Conservation (phyloP, 2,329 filamentous ascomycete species). For the Stachybotrys chlorohalonatus region DNA sequence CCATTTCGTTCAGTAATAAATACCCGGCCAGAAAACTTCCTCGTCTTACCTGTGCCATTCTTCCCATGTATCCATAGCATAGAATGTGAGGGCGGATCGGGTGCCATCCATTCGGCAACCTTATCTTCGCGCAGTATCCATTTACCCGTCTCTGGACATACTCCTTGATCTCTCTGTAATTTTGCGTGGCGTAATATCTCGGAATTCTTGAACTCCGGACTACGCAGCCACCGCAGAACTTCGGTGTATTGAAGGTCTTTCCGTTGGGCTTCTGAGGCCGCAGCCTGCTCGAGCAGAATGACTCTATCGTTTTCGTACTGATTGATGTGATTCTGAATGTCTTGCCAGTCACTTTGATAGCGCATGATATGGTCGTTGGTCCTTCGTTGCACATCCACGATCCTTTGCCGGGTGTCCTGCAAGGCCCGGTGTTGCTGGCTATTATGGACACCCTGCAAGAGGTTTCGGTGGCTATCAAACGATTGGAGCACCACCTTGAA, state of each 20-base stretch:
- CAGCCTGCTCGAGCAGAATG: not conserved
- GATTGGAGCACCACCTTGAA: not conserved
- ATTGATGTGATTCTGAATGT: not conserved
- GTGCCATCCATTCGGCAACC: constrained; percentile 2
- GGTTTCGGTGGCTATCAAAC: not conserved
- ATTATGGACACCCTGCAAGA: not conserved
- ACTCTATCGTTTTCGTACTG: not conserved
- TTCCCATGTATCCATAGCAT: constrained; percentile 4
- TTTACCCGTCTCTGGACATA: constrained; percentile 1
- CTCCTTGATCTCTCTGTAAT: not conserved
- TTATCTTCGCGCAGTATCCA: constrained; percentile 2
- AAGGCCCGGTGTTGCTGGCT: not conserved
- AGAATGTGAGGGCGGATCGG: constrained; percentile 1
- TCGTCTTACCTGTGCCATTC: constrained; percentile 5
- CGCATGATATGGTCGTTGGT: constrained; percentile 1
- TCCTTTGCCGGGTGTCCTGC: not conserved
- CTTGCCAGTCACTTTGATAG: not conserved
- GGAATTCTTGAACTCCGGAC: not conserved
- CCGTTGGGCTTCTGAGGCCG: not conserved
- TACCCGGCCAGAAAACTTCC: no score
- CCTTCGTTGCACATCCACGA: not conserved
- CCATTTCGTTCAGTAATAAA: not conserved
- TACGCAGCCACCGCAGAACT: constrained; percentile 1
- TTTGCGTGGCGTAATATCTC: not conserved
- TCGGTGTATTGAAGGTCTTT: not conserved